These are phyloP conservation scores for Thalassia testudinum DNA, from an alignment of 116 monocot species.

Conservation along the genomic window DNA sequence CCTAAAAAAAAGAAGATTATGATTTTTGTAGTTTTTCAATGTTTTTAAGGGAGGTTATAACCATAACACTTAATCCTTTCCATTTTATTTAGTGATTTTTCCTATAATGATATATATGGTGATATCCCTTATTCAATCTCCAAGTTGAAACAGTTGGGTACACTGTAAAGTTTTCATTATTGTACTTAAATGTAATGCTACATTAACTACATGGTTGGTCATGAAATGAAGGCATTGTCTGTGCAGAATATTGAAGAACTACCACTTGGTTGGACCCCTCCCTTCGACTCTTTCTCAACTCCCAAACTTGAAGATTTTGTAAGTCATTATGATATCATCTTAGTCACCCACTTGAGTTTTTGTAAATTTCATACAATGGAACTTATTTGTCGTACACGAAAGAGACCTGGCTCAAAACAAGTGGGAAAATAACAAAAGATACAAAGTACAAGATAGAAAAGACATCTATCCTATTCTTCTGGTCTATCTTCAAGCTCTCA, in stretches of 20 bases:
- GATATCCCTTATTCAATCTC: slow-evolving; percentile 90
- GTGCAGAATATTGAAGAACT: slow-evolving; percentile 72
- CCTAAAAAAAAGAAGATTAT: no score
- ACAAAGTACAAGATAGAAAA: no score
- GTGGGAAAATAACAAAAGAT: no score
- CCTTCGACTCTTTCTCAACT: slow-evolving; percentile 95
- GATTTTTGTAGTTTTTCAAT: no score
- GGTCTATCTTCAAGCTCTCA: no score
- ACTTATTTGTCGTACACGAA: neutral
- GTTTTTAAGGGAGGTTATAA: no score
- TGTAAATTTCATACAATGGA: no score
- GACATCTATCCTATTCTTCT: no score
- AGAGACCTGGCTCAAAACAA: slow-evolving; percentile 54
- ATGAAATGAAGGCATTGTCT: no score
- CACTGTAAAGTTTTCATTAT: slow-evolving; percentile 33
- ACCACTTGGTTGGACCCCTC: slow-evolving; percentile 67
- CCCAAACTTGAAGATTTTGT: slow-evolving; percentile 81
- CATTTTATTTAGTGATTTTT: slow-evolving; percentile 55
- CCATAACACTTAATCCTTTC: no score
- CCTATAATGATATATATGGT: no score
- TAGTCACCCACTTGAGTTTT: neutral
- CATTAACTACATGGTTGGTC: neutral
- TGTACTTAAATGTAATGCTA: neutral
- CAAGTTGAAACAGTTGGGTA: slow-evolving; percentile 71
- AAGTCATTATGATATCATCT: slow-evolving; percentile 9